Evolutionary conservation across 208 protist species (phyloP).

Genomic region (Polymyxa betae): DNA sequence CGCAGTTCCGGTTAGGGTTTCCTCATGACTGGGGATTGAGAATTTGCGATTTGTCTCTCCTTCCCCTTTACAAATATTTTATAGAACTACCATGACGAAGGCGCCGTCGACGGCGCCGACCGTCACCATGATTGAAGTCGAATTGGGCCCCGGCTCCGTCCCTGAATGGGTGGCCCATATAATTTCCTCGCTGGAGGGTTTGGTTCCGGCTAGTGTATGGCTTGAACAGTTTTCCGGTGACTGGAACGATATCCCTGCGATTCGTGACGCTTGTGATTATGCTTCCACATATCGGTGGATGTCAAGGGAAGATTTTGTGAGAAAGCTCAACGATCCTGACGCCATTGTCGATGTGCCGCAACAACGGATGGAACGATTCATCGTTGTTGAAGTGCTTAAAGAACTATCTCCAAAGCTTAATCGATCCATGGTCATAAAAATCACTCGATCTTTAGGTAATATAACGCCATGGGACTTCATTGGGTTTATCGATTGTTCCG

Average conservation of each 20-base stretch:
- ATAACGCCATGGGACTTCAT: no score
- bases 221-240: neutral
- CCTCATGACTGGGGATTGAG: no score
- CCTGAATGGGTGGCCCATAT: conserved; percentile 26
- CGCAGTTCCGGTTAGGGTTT: no score
- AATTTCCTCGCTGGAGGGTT: neutral
- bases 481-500: no score
- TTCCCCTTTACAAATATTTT: no score
- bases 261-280: neutral
- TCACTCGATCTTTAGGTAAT: no score
- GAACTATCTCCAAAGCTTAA: neutral
- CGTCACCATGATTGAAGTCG: no score
- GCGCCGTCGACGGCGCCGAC: no score
- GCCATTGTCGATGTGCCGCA: neutral
- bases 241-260: neutral
- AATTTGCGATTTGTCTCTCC: no score
- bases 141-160: neutral
- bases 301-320: conserved; percentile 15
- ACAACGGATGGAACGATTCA: neutral
- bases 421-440: neutral
- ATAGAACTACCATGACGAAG: no score
- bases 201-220: neutral
- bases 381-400: conserved; percentile 24
- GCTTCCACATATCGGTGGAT: neutral
- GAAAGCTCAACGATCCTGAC: neutral